A percentile compares a stretch with the other conserved stretches of the same genome.
phyloP scores from a whole-genome alignment of 2,329 filamentous ascomycete genomes.

The Xenosphaeropsis pyriputrescens region DNA sequence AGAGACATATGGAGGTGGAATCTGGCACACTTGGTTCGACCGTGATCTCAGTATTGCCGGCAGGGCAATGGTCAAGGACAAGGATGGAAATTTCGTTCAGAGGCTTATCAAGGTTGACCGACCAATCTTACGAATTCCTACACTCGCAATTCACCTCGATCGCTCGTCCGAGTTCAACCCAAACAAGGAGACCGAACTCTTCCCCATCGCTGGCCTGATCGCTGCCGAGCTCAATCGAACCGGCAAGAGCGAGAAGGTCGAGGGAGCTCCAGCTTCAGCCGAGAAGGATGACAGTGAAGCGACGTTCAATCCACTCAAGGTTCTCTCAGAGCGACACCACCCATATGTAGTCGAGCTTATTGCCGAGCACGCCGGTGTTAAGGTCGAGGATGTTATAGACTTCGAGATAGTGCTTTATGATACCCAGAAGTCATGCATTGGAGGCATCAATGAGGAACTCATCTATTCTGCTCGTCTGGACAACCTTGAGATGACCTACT shows the following conservation, averaged over 20 bases:
- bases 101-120: conserved; percentile 82
- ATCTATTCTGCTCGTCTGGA: conserved; percentile 93
- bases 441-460: conserved; percentile 79
- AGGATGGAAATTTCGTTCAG: conserved; percentile 61
- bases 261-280: conserved; percentile 18
- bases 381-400: conserved; percentile 63
- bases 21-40: conserved; percentile 99
- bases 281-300: conserved; percentile 28
- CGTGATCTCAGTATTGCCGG: conserved; percentile 85
- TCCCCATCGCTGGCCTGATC: conserved; percentile 81
- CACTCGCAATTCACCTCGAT: conserved; percentile 86
- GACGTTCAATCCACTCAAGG: conserved; percentile 61
- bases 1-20: conserved; percentile 89
- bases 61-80: conserved; percentile 65
- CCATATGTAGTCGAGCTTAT: conserved; percentile 75
- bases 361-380: conserved; percentile 60
- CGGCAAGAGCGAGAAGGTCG: conserved; percentile 29
- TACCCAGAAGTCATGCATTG: conserved; percentile 78
- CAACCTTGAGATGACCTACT: conserved; percentile 95
- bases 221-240: conserved; percentile 77
- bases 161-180: conserved; percentile 76
- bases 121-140: conserved; percentile 84
- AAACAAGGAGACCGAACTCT: conserved; percentile 94
- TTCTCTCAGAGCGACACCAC: conserved; percentile 73
- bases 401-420: conserved; percentile 98